Conservation (phyloP, 139 green algal genomes). For the Spirogloea muscicola region DNA sequence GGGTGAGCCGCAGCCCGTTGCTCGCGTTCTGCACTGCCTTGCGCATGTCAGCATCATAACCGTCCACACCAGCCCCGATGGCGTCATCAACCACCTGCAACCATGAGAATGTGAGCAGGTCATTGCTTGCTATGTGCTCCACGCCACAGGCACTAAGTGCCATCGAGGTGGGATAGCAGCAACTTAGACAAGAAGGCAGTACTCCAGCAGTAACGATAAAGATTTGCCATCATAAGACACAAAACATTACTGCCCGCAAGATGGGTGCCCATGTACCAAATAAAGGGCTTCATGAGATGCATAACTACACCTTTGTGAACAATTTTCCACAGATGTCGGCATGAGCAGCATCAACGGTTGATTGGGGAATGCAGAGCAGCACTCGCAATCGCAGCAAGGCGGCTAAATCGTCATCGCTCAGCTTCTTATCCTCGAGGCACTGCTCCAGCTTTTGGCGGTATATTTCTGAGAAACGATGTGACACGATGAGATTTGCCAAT, state of each 20-base stretch:
- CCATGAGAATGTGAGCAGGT: neutral
- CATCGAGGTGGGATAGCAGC: neutral
- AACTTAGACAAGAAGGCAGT: neutral
- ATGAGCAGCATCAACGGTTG: conserved; percentile 55
- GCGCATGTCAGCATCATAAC: conserved; percentile 61
- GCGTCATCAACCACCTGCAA: conserved; percentile 53
- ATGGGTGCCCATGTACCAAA: conserved; percentile 1
- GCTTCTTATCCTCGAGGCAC: conserved; percentile 62
- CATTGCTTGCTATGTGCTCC: neutral
- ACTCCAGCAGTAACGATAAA: neutral
- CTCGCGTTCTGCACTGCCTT: conserved; percentile 61
- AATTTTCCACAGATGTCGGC: conserved; percentile 61
- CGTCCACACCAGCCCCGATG: conserved; percentile 57
- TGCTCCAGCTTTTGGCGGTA: conserved; percentile 73
- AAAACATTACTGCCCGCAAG: neutral
- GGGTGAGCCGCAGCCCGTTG: conserved; percentile 68
- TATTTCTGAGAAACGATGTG: conserved; percentile 44
- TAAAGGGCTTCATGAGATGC: neutral
- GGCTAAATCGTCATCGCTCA: conserved; percentile 68
- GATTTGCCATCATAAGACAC: neutral
- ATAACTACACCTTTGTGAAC: conserved; percentile 51
- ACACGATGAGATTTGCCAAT: too few relatives aligned
- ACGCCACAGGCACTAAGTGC: neutral
- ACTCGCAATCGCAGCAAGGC: conserved; percentile 68
- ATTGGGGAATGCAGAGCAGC: conserved; percentile 80